phyloP scores from a whole-genome alignment of 805 yeast species.

The Yamadazyma phyllophila region DNA sequence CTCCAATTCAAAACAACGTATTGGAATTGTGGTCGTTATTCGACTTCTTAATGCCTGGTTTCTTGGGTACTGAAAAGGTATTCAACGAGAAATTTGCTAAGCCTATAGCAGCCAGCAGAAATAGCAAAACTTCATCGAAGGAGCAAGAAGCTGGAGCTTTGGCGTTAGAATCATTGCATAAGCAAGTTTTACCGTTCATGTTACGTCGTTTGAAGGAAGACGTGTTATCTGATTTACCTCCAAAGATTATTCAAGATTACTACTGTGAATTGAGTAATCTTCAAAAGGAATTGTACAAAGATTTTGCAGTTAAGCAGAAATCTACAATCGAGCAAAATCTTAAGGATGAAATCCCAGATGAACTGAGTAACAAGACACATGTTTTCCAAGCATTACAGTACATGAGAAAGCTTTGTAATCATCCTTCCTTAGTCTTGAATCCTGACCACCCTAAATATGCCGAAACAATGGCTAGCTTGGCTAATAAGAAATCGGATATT shows the following conservation, averaged over 20 bases:
- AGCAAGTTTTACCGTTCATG: constrained; percentile 95
- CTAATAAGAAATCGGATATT: constrained; percentile 55
- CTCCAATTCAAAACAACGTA: constrained; percentile 97
- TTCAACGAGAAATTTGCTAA: constrained; percentile 96
- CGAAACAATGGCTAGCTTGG: constrained; percentile 63
- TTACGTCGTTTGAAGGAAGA: constrained; percentile 94
- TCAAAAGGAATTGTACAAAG: constrained; percentile 83
- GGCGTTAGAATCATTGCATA: constrained; percentile 93
- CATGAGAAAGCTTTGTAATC: constrained; percentile 95
- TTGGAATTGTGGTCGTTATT: constrained; percentile 96
- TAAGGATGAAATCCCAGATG: constrained; percentile 26
- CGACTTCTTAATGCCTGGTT: constrained; percentile 98
- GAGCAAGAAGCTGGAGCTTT: constrained; percentile 97
- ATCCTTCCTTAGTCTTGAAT: constrained; percentile 85
- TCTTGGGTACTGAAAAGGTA: constrained; percentile 88
- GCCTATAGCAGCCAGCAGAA: constrained; percentile 92
- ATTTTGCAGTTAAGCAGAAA: constrained; percentile 85
- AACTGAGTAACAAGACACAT: constrained; percentile 69
- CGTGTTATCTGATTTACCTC: constrained; percentile 93
- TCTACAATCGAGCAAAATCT: constrained; percentile 65
- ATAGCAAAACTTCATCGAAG: constrained; percentile 80
- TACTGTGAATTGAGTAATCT: constrained; percentile 93
- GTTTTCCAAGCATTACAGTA: constrained; percentile 97
- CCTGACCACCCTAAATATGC: constrained; percentile 78
- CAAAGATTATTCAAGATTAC: constrained; percentile 96